Percentiles rank a stretch among this genome's conserved stretches.
phyloP scores from a whole-genome alignment of 2,329 filamentous ascomycete species.

The Verticillium alfalfae region DNA sequence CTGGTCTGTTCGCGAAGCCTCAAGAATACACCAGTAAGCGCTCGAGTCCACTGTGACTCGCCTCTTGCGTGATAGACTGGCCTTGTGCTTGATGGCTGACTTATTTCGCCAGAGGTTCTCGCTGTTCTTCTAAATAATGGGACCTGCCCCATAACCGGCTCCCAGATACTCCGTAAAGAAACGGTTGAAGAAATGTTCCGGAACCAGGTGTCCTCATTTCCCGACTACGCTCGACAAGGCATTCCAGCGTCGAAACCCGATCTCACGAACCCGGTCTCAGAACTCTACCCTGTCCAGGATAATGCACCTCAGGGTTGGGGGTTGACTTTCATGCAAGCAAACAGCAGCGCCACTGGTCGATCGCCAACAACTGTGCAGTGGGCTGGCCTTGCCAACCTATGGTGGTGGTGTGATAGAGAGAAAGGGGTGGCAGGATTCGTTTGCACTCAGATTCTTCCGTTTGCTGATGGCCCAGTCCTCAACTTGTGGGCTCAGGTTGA shows the following conservation, averaged over 20 bases:
- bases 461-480: slow-evolving; percentile 35
- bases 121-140: slow-evolving; percentile 60
- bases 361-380: slow-evolving; percentile 46
- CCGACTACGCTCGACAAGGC: slow-evolving; percentile 41
- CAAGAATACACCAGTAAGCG: slow-evolving; percentile 53
- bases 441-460: slow-evolving; percentile 44
- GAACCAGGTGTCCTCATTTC: slow-evolving; percentile 54
- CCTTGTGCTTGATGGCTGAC: not conserved
- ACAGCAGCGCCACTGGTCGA: slow-evolving; percentile 43
- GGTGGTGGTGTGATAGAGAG: slow-evolving; percentile 59
- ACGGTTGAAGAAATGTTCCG: slow-evolving; percentile 61
- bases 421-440: slow-evolving; percentile 50
- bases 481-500: slow-evolving; percentile 33
- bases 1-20: slow-evolving; percentile 54
- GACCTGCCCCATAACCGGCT: slow-evolving; percentile 48
- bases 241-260: slow-evolving; percentile 42
- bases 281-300: slow-evolving; percentile 40
- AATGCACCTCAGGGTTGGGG: slow-evolving; percentile 60
- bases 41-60: not conserved
- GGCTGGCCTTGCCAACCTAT: slow-evolving; percentile 56
- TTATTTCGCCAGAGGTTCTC: slow-evolving; percentile 43
- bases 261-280: slow-evolving; percentile 38
- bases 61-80: too few species aligned
- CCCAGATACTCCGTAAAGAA: slow-evolving; percentile 45
- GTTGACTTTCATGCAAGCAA: slow-evolving; percentile 49